Conservation (phyloP, 257 asterid species). For the Parsonsia alboflavescens region DNA sequence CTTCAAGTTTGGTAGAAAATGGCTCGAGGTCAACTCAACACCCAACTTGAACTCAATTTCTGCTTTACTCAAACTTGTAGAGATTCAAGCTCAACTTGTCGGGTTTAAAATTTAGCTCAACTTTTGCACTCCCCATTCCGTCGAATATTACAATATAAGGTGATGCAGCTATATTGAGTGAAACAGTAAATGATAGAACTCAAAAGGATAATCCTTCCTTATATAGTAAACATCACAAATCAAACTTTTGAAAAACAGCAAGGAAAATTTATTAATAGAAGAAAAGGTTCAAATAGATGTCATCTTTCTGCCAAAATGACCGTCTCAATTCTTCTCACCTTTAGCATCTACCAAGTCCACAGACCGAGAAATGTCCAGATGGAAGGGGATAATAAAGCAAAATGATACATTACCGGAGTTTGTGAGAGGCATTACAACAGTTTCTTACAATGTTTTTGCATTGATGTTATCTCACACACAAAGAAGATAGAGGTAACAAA, state of each 20-base stretch:
- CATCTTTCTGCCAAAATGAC: background rate
- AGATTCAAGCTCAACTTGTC: no score
- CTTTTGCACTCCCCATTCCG: no score
- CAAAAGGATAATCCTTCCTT: background rate
- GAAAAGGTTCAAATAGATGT: background rate
- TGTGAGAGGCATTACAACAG: no score
- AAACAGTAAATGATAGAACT: background rate
- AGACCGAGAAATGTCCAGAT: no score
- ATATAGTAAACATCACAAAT: background rate
- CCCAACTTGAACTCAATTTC: no score
- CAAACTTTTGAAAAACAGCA: background rate
- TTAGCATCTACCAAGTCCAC: background rate
- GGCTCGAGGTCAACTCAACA: no score
- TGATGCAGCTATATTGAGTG: background rate
- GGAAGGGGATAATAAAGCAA: background rate
- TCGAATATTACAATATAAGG: background rate
- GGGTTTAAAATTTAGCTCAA: no score
- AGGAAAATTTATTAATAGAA: background rate
- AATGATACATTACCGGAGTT: background rate
- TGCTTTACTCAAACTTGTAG: no score
- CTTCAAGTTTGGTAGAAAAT: no score
- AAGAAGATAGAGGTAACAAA: background rate
- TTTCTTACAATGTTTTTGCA: no score
- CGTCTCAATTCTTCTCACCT: background rate
- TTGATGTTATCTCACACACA: background rate